Evolutionary conservation across 2,329 filamentous ascomycete genomes (phyloP), one percentile per base, ranked within the genome.

Genomic region (Penicillium sp.): DNA sequence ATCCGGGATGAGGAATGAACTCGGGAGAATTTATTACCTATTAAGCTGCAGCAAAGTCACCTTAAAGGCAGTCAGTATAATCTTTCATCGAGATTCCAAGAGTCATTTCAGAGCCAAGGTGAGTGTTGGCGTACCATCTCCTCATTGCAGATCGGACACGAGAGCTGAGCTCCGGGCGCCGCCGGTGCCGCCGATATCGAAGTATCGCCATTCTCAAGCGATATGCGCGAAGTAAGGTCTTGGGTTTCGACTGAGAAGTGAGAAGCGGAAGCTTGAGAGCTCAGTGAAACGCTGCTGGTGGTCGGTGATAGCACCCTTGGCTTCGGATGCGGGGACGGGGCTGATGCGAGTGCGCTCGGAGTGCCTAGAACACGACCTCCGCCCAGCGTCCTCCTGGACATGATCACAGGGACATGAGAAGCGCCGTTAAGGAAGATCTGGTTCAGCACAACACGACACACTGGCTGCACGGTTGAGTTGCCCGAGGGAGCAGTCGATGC

Each of bases 101-200:
- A 63, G 53, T 46, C 26, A 13, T 53, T 33, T 4, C 48, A 14
- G n/a, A 8, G 28, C n/a, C 16, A 13, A 14, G n/a, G 46, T 40
- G 30, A 26, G 16, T 16, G 45, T 38, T 55, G 49, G 71, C 80
- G 65, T 80, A 95, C 93, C 95, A 99, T 99, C 78, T 97, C 93
- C 79, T 98, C 96, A 69, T 89, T 93, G 78, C 95, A 99, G 74
- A 99, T 99, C n/a, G 95, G 95, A 76, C 95, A 99, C 58, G 94
- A 87, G 61, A 99, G 87, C 76, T 85, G 85, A 66, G 86, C 86
- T 67, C 84, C 86, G 58, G 86, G 80, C 55, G 86, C 84, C 52
- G 80, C 82, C 65, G 84, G 83, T 52, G 75, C 76, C 19, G 77
- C 76, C 52, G 79, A 78, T 57, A 79, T 77, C 49, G 80, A 80